These are phyloP conservation scores for Malus fusca DNA, from an alignment of 306 rosid genomes.

Conservation along the genomic window DNA sequence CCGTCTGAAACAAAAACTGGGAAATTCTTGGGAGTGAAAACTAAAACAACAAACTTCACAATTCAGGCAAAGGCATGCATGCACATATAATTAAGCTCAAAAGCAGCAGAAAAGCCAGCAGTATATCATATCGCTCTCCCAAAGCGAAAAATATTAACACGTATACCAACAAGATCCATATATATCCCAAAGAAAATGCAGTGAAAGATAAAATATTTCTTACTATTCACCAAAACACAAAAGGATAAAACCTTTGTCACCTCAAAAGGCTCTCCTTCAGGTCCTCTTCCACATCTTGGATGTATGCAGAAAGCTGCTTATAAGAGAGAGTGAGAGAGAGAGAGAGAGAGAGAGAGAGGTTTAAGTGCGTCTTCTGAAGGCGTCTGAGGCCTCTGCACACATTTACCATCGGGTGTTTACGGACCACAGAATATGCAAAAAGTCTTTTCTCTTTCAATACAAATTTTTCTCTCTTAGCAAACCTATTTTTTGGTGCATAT, in stretches of 20 bases:
- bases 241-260: background rate
- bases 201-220: background rate
- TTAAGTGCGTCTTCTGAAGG: constrained; percentile 37
- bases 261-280: constrained; percentile 20
- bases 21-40: constrained; percentile 16
- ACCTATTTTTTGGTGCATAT: constrained; percentile 5
- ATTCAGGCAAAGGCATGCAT: constrained; percentile 35
- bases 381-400: constrained; percentile 32
- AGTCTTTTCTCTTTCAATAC: constrained; percentile 3
- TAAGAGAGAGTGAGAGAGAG: background rate
- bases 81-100: constrained; percentile 28
- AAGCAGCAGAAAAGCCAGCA: background rate
- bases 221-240: background rate
- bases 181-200: constrained; percentile 8
- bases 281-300: constrained; percentile 26
- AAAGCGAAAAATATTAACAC: background rate
- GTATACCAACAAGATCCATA: constrained; percentile 26
- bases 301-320: background rate
- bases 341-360: constrained; percentile 10
- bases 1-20: constrained; percentile 4
- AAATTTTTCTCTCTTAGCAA: background rate
- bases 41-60: constrained; percentile 3
- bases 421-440: constrained; percentile 54
- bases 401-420: constrained; percentile 28
- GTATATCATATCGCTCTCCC: background rate